Conservation (phyloP, 2,329 filamentous ascomycete genomes). For the Aspergillus hiratsukae region DNA sequence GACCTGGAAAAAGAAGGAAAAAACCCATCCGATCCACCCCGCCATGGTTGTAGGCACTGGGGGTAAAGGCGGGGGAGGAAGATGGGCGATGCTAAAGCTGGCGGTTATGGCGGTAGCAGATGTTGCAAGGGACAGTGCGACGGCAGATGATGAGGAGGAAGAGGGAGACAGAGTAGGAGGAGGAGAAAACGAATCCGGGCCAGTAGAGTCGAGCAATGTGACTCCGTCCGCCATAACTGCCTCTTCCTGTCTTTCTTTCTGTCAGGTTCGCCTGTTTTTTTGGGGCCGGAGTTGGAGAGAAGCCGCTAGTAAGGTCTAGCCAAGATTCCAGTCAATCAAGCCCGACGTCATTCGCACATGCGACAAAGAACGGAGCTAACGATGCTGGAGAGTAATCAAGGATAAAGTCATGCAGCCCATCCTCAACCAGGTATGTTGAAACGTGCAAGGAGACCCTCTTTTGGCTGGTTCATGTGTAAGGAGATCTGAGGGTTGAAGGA, state of each 20-base stretch:
- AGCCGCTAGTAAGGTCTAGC: background rate
- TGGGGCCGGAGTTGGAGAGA: background rate
- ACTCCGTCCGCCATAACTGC: background rate
- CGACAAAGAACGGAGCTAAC: background rate
- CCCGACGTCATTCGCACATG: background rate
- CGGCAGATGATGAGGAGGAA: slow-evolving; percentile 16
- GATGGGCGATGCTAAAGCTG: slow-evolving; percentile 11
- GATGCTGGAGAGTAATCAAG: background rate
- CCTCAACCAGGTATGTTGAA: background rate
- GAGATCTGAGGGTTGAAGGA: background rate
- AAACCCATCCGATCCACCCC: slow-evolving; percentile 45
- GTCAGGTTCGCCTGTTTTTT: background rate
- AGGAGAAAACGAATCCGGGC: background rate
- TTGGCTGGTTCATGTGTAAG: background rate
- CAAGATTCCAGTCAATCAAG: background rate
- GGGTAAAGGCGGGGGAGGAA: slow-evolving; percentile 26
- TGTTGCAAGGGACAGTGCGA: slow-evolving; percentile 4
- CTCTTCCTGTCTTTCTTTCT: background rate
- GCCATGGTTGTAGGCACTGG: slow-evolving; percentile 34
- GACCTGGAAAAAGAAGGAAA: slow-evolving; percentile 48
- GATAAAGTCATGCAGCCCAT: background rate
- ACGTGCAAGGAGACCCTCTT: background rate
- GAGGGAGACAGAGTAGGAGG: slow-evolving; percentile 5
- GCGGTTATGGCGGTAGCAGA: slow-evolving; percentile 18
- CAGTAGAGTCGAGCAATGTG: background rate